Conservation (phyloP, 768 basidiomycete species). For the Russula sp. region DNA sequence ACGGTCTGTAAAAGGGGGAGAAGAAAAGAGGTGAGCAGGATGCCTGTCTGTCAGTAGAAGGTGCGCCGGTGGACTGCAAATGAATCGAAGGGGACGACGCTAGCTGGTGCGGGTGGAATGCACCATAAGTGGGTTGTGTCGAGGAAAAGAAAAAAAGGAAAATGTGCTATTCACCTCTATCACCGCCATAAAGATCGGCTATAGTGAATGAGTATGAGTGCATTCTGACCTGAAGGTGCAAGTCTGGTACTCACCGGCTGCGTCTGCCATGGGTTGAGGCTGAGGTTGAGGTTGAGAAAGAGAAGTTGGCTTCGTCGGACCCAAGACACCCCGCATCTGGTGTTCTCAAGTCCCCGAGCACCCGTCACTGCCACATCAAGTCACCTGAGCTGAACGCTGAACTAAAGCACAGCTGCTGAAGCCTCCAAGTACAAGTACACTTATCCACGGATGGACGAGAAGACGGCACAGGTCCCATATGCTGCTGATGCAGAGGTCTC, state of each 20-base stretch:
- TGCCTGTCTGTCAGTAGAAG: constrained; percentile 16
- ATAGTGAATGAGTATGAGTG: neutral
- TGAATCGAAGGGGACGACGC: constrained; percentile 21
- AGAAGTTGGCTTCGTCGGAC: neutral
- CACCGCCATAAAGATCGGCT: constrained; percentile 3
- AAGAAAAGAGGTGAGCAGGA: constrained; percentile 18
- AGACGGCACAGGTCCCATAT: constrained; percentile 85
- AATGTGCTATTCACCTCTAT: constrained; percentile 19
- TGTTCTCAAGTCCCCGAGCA: neutral
- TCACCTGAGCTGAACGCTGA: neutral
- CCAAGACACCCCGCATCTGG: neutral
- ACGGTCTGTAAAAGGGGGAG: constrained; percentile 20
- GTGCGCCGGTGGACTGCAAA: constrained; percentile 13
- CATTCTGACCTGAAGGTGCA: neutral
- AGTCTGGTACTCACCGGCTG: constrained; percentile 2
- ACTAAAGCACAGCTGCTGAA: neutral
- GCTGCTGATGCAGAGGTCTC: constrained; percentile 92
- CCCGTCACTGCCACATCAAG: neutral
- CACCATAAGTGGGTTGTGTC: constrained; percentile 24
- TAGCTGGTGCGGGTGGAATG: constrained; percentile 24
- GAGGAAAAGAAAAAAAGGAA: constrained; percentile 16
- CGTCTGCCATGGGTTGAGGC: constrained; percentile 19
- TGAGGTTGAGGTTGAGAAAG: no score
- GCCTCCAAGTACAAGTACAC: neutral
- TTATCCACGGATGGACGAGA: constrained; percentile 22